Evolutionary conservation across 2,329 filamentous ascomycete species (phyloP).

Genomic region (Fusarium xylarioides): DNA sequence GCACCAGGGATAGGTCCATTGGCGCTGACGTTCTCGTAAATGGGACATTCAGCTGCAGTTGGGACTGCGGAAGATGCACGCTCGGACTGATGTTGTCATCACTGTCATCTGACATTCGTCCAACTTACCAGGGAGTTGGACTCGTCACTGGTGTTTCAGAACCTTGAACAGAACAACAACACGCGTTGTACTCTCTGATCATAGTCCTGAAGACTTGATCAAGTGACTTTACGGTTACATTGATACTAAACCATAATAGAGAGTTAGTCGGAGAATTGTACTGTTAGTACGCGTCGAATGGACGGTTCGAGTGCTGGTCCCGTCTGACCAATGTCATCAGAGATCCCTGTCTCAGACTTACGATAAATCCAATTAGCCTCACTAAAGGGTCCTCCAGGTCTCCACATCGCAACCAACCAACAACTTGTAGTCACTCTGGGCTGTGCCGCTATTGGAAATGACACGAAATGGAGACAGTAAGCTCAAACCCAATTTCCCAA

Average conservation of each 20-base stretch:
- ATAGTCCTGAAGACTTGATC: rapidly evolving
- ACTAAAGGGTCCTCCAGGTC: neutral
- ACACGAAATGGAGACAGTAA: neutral
- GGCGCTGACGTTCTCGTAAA: neutral
- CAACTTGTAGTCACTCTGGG: neutral
- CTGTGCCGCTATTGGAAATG: neutral
- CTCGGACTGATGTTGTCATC: neutral
- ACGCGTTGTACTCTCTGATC: neutral
- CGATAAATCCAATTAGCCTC: neutral
- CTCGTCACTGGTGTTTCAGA: neutral
- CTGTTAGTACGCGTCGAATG: neutral
- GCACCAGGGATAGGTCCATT: no score
- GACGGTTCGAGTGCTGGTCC: neutral
- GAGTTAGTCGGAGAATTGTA: neutral
- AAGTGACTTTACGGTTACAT: no score
- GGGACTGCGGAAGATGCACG: neutral
- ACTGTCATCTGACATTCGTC: neutral
- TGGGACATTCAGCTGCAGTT: neutral
- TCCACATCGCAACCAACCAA: neutral
- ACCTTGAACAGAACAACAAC: neutral
- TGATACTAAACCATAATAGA: neutral
- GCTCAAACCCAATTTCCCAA: neutral
- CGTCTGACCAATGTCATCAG: neutral
- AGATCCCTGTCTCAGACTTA: neutral
- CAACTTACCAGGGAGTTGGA: no score